Percentiles rank a stretch among this genome's conserved stretches.
phyloP scores from a whole-genome alignment of 768 basidiomycete species.

The Tubosaeta brunneosetosa region DNA sequence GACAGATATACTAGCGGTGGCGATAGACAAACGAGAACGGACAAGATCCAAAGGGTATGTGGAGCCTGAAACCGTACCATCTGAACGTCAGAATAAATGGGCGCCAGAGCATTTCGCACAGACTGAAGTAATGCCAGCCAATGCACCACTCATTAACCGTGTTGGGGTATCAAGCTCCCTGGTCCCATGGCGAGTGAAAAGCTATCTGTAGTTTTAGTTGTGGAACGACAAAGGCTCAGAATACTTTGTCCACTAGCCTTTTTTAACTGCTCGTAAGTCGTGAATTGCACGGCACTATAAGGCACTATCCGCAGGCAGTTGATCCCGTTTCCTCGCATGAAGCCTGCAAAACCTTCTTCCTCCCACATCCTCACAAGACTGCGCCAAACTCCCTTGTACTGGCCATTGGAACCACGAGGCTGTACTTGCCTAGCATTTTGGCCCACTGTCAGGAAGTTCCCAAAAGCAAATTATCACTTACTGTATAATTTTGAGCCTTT shows the following conservation, averaged over 20 bases:
- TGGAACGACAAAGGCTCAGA: constrained; percentile 3
- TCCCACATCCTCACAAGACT: constrained; percentile 82
- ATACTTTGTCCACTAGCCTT: constrained; percentile 45
- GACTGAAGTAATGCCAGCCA: constrained; percentile 93
- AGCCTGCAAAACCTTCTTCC: constrained; percentile 90
- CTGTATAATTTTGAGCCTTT: constrained; percentile 96
- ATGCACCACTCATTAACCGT: constrained; percentile 78
- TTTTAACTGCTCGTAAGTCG: constrained; percentile 87
- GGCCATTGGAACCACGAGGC: constrained; percentile 51
- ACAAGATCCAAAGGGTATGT: constrained; percentile 95
- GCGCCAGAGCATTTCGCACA: constrained; percentile 48
- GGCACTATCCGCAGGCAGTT: constrained; percentile 93
- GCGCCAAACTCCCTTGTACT: constrained; percentile 81
- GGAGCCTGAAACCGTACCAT: constrained; percentile 44
- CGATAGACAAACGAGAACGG: constrained; percentile 87
- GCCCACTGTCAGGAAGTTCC: constrained; percentile 1
- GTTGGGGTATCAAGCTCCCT: constrained; percentile 84
- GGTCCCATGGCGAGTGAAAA: constrained; percentile 66
- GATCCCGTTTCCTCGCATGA: constrained; percentile 91
- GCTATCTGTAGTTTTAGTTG: constrained; percentile 39
- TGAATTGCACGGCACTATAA: constrained; percentile 85
- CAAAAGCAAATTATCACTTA: constrained; percentile 37
- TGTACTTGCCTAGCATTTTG: constrained; percentile 76
- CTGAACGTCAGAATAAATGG: constrained; percentile 8
- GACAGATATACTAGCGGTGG: constrained; percentile 71